Conservation (phyloP, 352 stramenopile species). For the Phytophthora fragariaefolia region DNA sequence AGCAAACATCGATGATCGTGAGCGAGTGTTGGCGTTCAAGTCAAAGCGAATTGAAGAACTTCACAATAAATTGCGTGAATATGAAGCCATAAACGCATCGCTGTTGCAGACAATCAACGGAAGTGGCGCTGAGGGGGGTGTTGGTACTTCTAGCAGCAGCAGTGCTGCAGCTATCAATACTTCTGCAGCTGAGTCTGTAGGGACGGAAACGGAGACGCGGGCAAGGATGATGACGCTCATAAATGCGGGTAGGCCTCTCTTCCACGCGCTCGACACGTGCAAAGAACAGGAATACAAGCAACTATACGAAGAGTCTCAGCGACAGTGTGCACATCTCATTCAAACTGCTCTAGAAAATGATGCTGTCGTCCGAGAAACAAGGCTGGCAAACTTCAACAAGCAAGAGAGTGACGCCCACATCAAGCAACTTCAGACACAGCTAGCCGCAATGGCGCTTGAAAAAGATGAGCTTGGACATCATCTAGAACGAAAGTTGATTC, state of each 20-base stretch:
- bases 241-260: slow-evolving; percentile 49
- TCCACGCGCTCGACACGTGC: slow-evolving; percentile 62
- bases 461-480: slow-evolving; percentile 58
- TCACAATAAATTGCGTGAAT: slow-evolving; percentile 52
- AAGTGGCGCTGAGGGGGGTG: slow-evolving; percentile 17
- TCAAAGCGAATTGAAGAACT: slow-evolving; percentile 72
- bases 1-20: slow-evolving; percentile 68
- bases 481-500: slow-evolving; percentile 64
- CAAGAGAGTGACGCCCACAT: slow-evolving; percentile 39
- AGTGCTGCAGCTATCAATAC: slow-evolving; percentile 12
- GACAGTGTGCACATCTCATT: slow-evolving; percentile 39
- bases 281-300: slow-evolving; percentile 66
- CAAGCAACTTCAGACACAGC: slow-evolving; percentile 33
- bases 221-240: slow-evolving; percentile 50
- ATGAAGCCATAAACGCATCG: slow-evolving; percentile 57
- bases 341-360: slow-evolving; percentile 44
- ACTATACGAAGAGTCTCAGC: slow-evolving; percentile 51
- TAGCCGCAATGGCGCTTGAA: slow-evolving; percentile 34
- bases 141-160: slow-evolving; percentile 3
- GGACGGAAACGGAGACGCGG: slow-evolving; percentile 24
- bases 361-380: slow-evolving; percentile 43
- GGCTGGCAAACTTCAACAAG: slow-evolving; percentile 46
- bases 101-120: slow-evolving; percentile 58
- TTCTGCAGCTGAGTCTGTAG: slow-evolving; percentile 7
- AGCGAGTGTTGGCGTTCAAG: slow-evolving; percentile 72